Base-by-base conservation (phyloP, 768 basidiomycete genomes). In the Trametes elegans region DNA sequence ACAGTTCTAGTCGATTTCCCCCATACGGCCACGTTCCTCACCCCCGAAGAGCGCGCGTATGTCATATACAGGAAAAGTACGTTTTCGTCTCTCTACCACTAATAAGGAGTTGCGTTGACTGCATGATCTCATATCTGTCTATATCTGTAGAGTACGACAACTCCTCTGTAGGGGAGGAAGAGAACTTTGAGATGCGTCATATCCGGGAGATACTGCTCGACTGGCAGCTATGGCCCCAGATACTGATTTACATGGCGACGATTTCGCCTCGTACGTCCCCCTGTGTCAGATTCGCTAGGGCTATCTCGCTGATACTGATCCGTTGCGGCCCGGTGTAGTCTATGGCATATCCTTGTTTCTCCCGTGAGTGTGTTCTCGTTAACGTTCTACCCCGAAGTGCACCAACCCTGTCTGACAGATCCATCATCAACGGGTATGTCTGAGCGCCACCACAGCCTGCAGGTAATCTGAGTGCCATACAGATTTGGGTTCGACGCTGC, bases 271-370 rank as follows among this genome's bases (percentile, higher is more conserved):
- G 11, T 35, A 35, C 34, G 11, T 35, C 13, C n/a, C n/a, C n/a
- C n/a, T n/a, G n/a, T n/a, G n/a, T 35, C 3, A 13, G 11, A 11
- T 4, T 35, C 11, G 34, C 11, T 13, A n/a, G n/a, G n/a, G 6
- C 3, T 35, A n/a, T 13, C 5, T 35, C 34, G 34, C 34, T 35
- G 11, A 35, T 13, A n/a, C 7, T 49, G 11, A 36, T 11, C 13
- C 35, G 8, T 21, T n/a, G n/a, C n/a, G n/a, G n/a, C n/a, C n/a
- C n/a, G n/a, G 13, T 9, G 32, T 42, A 86, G 84, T 85, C 1
- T 86, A 83, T 61, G 86, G 85, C 1, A 85, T 86, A 41, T 84
- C 86, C 0, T 71, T 87, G 16, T 88, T 88, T 73, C 69, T 87
- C 23, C 85, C 85, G 82, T 87, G 64, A 62, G 85, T 76, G n/a